Percentiles rank a stretch among this genome's conserved stretches.
Conservation (phyloP, 2,329 filamentous ascomycete genomes). For the Colletotrichum kahawae region DNA sequence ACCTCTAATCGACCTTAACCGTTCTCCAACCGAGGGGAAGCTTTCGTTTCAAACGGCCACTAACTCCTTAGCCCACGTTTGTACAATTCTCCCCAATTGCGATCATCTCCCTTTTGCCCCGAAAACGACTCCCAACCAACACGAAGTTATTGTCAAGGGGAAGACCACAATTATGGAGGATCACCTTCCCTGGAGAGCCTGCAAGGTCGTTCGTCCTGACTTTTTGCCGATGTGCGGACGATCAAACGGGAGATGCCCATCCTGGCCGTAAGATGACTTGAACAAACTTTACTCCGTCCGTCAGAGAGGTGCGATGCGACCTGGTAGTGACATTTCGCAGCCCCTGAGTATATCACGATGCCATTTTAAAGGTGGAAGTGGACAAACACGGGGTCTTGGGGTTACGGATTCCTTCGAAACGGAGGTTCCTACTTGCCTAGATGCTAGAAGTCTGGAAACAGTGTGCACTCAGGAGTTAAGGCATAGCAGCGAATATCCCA, state of each 20-base stretch:
- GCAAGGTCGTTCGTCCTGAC: not conserved
- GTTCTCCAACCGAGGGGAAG: not conserved
- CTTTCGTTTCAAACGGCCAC: not conserved
- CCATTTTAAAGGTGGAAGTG: not conserved
- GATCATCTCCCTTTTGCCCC: not conserved
- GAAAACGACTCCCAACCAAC: not conserved
- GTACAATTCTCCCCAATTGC: constrained; percentile 5
- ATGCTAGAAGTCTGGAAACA: not conserved
- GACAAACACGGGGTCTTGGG: not conserved
- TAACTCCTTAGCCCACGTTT: not conserved
- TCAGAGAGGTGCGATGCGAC: not conserved
- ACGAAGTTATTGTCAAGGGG: not conserved
- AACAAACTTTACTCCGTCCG: not conserved
- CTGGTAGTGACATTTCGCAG: not conserved
- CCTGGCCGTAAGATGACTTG: not conserved
- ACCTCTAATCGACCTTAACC: not conserved
- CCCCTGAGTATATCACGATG: not conserved
- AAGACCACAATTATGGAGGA: not conserved
- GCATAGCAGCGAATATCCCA: not conserved
- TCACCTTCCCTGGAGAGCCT: not conserved
- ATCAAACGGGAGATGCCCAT: not conserved
- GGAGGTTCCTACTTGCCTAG: not conserved
- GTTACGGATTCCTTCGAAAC: not conserved
- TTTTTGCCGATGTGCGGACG: not conserved
- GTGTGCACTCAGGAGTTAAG: not conserved